phyloP scores from a whole-genome alignment of 2,329 filamentous ascomycete species.

The Emmonsiellopsis sp. region DNA sequence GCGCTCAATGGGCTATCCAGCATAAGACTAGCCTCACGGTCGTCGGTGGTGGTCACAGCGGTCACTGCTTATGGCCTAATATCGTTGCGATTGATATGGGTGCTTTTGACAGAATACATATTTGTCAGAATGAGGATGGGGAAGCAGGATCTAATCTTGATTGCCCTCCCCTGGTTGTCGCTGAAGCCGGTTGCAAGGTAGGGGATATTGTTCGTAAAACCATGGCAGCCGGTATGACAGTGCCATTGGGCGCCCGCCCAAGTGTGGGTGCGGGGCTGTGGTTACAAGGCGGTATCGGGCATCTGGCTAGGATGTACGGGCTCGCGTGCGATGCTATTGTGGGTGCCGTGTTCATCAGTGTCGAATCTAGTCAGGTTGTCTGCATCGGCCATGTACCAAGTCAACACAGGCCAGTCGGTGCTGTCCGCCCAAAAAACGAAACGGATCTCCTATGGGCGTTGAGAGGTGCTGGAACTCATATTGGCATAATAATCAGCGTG shows the following conservation, averaged over 20 bases:
- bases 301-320: conserved; percentile 46
- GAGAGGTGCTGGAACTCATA: conserved; percentile 50
- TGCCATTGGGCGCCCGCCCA: conserved; percentile 52
- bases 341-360: conserved; percentile 50
- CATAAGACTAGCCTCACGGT: conserved; percentile 39
- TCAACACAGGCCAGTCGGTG: conserved; percentile 31
- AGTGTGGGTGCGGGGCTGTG: conserved; percentile 55
- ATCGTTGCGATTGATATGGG: conserved; percentile 51
- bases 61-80: conserved; percentile 45
- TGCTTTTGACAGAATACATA: conserved; percentile 43
- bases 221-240: conserved; percentile 40
- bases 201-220: conserved; percentile 44
- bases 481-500: conserved; percentile 48
- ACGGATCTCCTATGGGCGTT: conserved; percentile 48
- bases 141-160: conserved; percentile 7
- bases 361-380: conserved; percentile 38
- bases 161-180: conserved; percentile 37
- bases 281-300: conserved; percentile 57
- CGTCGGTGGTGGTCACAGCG: conserved; percentile 51
- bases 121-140: conserved; percentile 23
- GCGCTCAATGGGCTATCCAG: conserved; percentile 47
- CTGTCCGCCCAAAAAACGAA: conserved; percentile 39
- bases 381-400: conserved; percentile 44
- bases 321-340: conserved; percentile 52
- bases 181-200: conserved; percentile 46